These are phyloP conservation scores for Erythrobasidium hasegawianum DNA, from an alignment of 1,284 basidiomycete genomes.

Conservation along the genomic window DNA sequence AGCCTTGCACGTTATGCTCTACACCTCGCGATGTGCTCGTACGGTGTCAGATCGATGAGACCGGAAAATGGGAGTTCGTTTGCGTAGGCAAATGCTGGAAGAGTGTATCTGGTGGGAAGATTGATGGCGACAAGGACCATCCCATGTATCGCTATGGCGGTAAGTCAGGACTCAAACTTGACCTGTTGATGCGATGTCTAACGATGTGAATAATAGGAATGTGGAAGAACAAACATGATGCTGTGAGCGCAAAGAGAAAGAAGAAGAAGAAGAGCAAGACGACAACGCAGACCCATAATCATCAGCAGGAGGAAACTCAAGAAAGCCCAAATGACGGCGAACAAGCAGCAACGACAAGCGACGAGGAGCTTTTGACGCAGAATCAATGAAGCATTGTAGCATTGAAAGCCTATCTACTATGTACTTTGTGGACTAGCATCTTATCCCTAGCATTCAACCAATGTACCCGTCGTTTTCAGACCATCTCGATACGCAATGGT, in stretches of 20 bases:
- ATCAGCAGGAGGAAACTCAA: too few relatives aligned
- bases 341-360: not conserved
- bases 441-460: too few relatives aligned
- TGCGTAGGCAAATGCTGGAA: constrained; percentile 20
- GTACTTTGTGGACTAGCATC: not conserved
- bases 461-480: too few relatives aligned
- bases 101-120: constrained; percentile 7
- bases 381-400: not conserved
- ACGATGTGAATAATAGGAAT: too few relatives aligned
- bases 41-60: constrained; percentile 4
- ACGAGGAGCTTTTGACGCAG: not conserved
- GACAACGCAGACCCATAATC: too few relatives aligned
- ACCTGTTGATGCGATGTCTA: too few relatives aligned
- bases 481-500: constrained; percentile 6
- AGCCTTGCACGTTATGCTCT: constrained; percentile 21
- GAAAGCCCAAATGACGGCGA: not conserved
- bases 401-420: not conserved
- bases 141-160: constrained; percentile 17
- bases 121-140: constrained; percentile 13
- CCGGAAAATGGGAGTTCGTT: not conserved
- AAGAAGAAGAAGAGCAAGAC: constrained; percentile 16
- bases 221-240: constrained; percentile 70
- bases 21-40: constrained; percentile 10
- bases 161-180: too few relatives aligned
- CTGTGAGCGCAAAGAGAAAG: constrained; percentile 52